A percentile compares a stretch with the other conserved stretches of the same genome.
phyloP scores from a whole-genome alignment of 2,329 filamentous ascomycete species.

The Neocatenulostroma microsporum region DNA sequence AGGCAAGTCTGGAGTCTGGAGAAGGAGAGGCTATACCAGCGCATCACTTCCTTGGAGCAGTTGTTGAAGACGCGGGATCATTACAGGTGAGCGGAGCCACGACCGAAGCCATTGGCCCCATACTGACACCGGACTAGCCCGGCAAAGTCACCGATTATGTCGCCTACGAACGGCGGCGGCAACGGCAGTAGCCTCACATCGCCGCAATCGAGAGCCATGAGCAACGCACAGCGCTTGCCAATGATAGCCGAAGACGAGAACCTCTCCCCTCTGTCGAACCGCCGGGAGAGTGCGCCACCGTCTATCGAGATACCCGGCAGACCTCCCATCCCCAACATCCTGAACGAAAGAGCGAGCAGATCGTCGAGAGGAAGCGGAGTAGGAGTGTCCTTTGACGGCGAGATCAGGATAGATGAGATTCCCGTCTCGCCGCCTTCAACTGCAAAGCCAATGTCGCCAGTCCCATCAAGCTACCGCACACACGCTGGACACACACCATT shows the following conservation, averaged over 20 bases:
- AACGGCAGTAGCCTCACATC: conserved; percentile 12
- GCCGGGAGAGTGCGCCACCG: conserved; percentile 21
- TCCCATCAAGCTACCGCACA: conserved; percentile 23
- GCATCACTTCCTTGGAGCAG: conserved; percentile 28
- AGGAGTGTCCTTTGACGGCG: conserved; percentile 22
- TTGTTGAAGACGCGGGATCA: conserved; percentile 27
- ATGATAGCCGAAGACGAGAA: conserved; percentile 30
- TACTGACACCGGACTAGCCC: conserved; percentile 18
- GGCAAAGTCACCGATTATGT: conserved; percentile 28
- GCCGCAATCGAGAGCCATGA: conserved; percentile 14
- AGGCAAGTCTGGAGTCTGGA: conserved; percentile 29
- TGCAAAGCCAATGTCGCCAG: conserved; percentile 22
- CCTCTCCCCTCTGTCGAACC: conserved; percentile 15
- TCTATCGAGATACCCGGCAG: conserved; percentile 19
- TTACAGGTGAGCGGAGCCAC: conserved; percentile 24
- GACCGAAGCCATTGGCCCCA: no score
- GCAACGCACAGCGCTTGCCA: conserved; percentile 17
- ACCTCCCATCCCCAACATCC: conserved; percentile 8
- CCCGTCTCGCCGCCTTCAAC: conserved; percentile 20
- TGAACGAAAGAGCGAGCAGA: background rate
- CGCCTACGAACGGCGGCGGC: conserved; percentile 17
- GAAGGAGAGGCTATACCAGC: conserved; percentile 24
- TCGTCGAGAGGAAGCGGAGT: conserved; percentile 2
- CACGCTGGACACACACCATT: conserved; percentile 30
- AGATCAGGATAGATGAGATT: conserved; percentile 25